Evolutionary conservation across 371 early-diverging fungal species (phyloP), one percentile per base, ranked within the genome.

Genomic region (Enterocytospora artemiae): DNA sequence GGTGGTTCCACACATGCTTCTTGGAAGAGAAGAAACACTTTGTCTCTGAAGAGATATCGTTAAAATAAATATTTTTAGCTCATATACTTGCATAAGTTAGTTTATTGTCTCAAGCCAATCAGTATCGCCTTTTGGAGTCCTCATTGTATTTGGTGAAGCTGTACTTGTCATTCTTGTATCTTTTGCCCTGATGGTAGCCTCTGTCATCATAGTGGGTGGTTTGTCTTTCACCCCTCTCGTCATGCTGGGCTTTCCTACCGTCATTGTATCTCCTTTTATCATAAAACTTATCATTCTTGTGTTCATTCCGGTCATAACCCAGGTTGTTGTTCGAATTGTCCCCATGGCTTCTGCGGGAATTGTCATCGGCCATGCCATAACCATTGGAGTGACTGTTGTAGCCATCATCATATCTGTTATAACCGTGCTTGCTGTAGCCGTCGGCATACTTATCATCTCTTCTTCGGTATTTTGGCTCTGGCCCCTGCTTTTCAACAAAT

Each of bases 1-100:
- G 98, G 98, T 79, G 89, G 90, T 75, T 90, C 92, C 73, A 87
- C 90, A 75, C 83, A 83, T 75, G 84, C 85, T 77, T 80, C 74
- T 76, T 85, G 85, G 85, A 81, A 80, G 68, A 80, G 83, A 52
- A 81, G 80, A 59, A 84, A 85, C 79, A 84, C 84, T 59, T 70
- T 84, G 32, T 81, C 81, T 67, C 77, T 86, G 52, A 64, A 75
- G 25, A 78, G 84, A 55, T 86, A 84, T 59, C 49, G 80, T 45
- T 80, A 73, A 78, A 50, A 48, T 28, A 60, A 50, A 22, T 39
- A 41, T 55, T 50, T 32, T 9, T n/a, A n/a, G n/a, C n/a, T n/a
- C n/a, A 9, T 37, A 46, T 9, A n/a, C 22, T 46, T n/a, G 22
- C 5, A 46, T 46, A 39, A 39, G 18, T 18, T 39, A 18, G 12